These are phyloP conservation scores for Dryas drummondii DNA, from an alignment of 306 rosid genomes.

Conservation along the genomic window DNA sequence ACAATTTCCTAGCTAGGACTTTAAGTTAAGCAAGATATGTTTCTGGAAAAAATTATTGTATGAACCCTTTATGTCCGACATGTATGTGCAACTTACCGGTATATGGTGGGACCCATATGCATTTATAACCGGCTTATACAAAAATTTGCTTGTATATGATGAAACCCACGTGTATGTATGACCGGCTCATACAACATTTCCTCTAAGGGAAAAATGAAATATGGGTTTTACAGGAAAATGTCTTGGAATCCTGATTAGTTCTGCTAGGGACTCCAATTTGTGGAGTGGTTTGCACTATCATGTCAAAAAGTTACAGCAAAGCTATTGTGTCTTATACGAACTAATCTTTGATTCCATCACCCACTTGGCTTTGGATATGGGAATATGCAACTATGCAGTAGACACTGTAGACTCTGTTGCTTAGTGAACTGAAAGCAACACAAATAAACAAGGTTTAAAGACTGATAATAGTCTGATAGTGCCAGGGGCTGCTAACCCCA, in stretches of 20 bases:
- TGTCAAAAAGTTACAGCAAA: conserved; percentile 13
- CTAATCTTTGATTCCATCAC: conserved; percentile 31
- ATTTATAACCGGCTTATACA: no score
- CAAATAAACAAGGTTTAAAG: conserved; percentile 21
- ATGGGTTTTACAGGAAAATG: neutral
- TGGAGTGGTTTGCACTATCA: conserved; percentile 23
- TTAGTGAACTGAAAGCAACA: conserved; percentile 34
- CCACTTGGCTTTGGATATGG: conserved; percentile 37
- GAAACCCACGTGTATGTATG: no score
- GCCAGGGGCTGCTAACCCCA: conserved; percentile 25
- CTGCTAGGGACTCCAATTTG: conserved; percentile 12
- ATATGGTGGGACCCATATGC: no score
- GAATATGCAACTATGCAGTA: conserved; percentile 19
- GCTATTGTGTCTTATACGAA: conserved; percentile 16
- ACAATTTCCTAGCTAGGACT: no score
- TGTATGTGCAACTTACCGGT: no score
- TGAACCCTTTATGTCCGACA: no score
- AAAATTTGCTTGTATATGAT: no score
- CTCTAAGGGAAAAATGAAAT: neutral
- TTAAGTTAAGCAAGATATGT: no score
- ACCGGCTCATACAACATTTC: no score
- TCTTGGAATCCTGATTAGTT: neutral
- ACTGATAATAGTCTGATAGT: conserved; percentile 1
- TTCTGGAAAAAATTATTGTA: no score
- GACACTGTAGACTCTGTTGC: conserved; percentile 19